Evolutionary conservation across 2,329 filamentous ascomycete genomes (phyloP).

Genomic region (Nemania sp.): DNA sequence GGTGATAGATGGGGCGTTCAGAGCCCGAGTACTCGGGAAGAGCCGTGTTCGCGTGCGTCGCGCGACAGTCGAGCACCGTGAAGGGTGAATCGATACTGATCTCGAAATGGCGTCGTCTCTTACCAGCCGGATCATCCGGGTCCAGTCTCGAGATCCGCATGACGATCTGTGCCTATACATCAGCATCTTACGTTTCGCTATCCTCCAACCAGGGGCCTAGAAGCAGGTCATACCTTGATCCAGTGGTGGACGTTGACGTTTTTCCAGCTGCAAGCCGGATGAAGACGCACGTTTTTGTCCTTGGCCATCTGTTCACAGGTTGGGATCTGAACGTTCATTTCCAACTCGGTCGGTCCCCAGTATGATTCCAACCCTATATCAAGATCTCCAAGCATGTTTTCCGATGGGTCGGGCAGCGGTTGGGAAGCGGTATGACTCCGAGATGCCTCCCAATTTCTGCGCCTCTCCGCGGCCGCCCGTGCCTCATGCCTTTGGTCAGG

Average conservation of each 20-base stretch:
- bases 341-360: slow-evolving; percentile 89
- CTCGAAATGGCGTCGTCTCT: slow-evolving; percentile 86
- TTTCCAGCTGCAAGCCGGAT: slow-evolving; percentile 91
- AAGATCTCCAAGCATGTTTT: slow-evolving; percentile 81
- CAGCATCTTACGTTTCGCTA: not conserved
- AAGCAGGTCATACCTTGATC: slow-evolving; percentile 73
- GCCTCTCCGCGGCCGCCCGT: slow-evolving; percentile 50
- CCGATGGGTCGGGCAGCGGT: slow-evolving; percentile 56
- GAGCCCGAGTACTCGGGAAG: slow-evolving; percentile 74
- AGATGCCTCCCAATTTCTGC: slow-evolving; percentile 60
- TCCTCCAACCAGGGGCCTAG: not conserved
- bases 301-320: slow-evolving; percentile 86
- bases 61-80: slow-evolving; percentile 88
- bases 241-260: slow-evolving; percentile 94
- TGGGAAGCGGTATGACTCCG: slow-evolving; percentile 46
- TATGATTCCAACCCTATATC: slow-evolving; percentile 71
- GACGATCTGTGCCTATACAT: slow-evolving; percentile 67
- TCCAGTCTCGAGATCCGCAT: slow-evolving; percentile 89
- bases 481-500: slow-evolving; percentile 53
- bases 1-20: slow-evolving; percentile 57
- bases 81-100: slow-evolving; percentile 97
- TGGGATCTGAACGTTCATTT: slow-evolving; percentile 90
- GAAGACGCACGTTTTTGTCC: slow-evolving; percentile 66
- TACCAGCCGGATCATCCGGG: slow-evolving; percentile 69
- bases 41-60: slow-evolving; percentile 87